Evolutionary conservation across 768 basidiomycete genomes (phyloP).

Genomic region (Serendipita indica): DNA sequence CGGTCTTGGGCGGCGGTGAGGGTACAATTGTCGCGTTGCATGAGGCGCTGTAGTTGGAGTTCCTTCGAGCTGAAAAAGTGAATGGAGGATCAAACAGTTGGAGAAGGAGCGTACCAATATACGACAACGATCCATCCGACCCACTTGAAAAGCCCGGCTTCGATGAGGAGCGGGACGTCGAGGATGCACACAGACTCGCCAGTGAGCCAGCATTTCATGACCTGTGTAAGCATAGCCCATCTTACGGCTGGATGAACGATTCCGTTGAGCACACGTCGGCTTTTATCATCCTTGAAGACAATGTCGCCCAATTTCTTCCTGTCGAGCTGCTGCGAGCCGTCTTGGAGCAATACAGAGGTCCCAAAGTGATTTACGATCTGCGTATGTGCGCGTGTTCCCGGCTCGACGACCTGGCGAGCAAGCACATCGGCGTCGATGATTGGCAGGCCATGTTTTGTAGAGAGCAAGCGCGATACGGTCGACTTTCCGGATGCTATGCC

Average conservation of each 20-base stretch:
- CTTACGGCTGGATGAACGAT: conserved; percentile 91
- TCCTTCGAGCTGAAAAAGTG: conserved; percentile 46
- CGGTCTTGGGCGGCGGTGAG: conserved; percentile 56
- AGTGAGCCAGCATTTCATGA: conserved; percentile 55
- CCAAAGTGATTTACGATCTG: conserved; percentile 64
- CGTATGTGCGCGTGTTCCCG: conserved; percentile 58
- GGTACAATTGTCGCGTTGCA: conserved; percentile 54
- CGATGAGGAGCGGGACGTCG: conserved; percentile 86
- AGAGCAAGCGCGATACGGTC: conserved; percentile 63
- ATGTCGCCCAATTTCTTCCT: conserved; percentile 69
- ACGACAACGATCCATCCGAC: conserved; percentile 78
- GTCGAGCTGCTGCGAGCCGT: conserved; percentile 50
- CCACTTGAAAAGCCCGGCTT: conserved; percentile 70
- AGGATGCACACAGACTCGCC: conserved; percentile 70
- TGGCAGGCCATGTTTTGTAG: conserved; percentile 46
- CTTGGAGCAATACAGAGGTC: conserved; percentile 40
- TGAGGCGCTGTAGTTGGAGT: conserved; percentile 71
- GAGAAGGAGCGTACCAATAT: conserved; percentile 52
- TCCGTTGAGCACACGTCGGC: conserved; percentile 58
- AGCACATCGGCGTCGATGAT: conserved; percentile 87
- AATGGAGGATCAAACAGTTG: background rate
- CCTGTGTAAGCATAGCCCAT: conserved; percentile 52
- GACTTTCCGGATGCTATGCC: conserved; percentile 97
- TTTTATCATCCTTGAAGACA: conserved; percentile 62
- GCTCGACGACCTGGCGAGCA: conserved; percentile 72